phyloP scores from a whole-genome alignment of 1,284 basidiomycete genomes.

The Marasmius tenuissimus region DNA sequence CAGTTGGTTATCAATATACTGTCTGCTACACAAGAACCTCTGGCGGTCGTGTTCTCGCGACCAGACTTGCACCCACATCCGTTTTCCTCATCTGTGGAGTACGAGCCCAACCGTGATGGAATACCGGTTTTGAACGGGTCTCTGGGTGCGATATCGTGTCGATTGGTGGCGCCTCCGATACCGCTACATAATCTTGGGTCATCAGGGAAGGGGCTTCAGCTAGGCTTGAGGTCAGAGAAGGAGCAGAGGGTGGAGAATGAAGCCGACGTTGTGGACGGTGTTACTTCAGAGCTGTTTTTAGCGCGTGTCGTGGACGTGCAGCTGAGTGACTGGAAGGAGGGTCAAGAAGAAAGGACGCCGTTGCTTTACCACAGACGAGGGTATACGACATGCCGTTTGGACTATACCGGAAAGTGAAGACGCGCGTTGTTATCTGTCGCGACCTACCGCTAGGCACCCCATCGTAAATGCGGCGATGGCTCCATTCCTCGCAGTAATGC shows the following conservation, averaged over 20 bases:
- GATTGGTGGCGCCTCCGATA: slow-evolving; percentile 39
- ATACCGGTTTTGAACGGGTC: slow-evolving; percentile 55
- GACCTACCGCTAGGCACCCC: too few relatives aligned
- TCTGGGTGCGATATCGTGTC: slow-evolving; percentile 62
- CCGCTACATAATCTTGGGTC: slow-evolving; percentile 36
- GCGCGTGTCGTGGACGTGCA: neutral
- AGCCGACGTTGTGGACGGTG: neutral
- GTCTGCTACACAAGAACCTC: slow-evolving; percentile 54
- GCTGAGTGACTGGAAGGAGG: too few relatives aligned
- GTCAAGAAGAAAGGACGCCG: neutral
- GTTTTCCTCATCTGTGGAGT: slow-evolving; percentile 39
- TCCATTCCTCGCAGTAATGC: too few relatives aligned
- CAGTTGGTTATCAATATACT: slow-evolving; percentile 74
- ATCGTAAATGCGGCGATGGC: too few relatives aligned
- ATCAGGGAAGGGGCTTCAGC: neutral
- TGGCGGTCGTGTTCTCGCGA: slow-evolving; percentile 62
- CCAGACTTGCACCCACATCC: slow-evolving; percentile 63
- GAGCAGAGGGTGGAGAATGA: neutral
- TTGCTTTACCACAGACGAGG: neutral
- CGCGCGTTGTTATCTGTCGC: neutral
- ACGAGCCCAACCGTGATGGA: slow-evolving; percentile 48
- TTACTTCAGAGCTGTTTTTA: neutral
- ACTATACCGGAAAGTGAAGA: neutral
- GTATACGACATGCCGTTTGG: neutral
- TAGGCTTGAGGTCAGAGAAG: neutral